A percentile compares a stretch with the other conserved stretches of the same genome.
Conservation (phyloP, 257 asterid genomes). For the Lantana camara region DNA sequence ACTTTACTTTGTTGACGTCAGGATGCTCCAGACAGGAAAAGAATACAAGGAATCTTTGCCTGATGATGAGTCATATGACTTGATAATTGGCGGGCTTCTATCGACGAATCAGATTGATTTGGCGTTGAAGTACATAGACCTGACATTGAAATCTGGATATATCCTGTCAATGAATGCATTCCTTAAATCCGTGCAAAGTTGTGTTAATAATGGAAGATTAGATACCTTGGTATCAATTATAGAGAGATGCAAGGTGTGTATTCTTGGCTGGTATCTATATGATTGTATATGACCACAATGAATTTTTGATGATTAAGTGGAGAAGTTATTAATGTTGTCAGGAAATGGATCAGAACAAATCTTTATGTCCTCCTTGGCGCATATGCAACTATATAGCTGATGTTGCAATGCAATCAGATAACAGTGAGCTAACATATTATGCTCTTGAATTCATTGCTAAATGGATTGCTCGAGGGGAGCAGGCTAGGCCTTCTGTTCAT, state of each 20-base stretch:
- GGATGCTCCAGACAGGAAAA: slow-evolving; percentile 82
- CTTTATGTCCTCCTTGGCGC: slow-evolving; percentile 67
- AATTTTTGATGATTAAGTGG: slow-evolving; percentile 17
- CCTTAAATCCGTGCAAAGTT: slow-evolving; percentile 49
- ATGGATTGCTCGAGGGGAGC: slow-evolving; percentile 78
- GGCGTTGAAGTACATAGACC: slow-evolving; percentile 67
- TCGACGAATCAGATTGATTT: slow-evolving; percentile 49
- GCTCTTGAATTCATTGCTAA: slow-evolving; percentile 78
- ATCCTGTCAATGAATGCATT: slow-evolving; percentile 60
- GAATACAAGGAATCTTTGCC: slow-evolving; percentile 74
- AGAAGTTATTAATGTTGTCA: slow-evolving; percentile 38
- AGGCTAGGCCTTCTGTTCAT: slow-evolving; percentile 52
- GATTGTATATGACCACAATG: slow-evolving; percentile 5
- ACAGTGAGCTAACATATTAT: slow-evolving; percentile 57
- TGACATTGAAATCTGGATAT: slow-evolving; percentile 62
- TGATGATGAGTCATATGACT: slow-evolving; percentile 83
- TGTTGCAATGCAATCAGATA: slow-evolving; percentile 65
- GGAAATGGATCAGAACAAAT: slow-evolving; percentile 90
- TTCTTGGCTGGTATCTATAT: slow-evolving; percentile 18
- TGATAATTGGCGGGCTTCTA: slow-evolving; percentile 65
- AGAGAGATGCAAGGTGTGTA: slow-evolving; percentile 87
- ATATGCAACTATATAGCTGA: slow-evolving; percentile 74
- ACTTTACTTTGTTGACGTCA: slow-evolving; percentile 46
- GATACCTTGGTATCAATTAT: slow-evolving; percentile 72
- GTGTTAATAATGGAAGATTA: slow-evolving; percentile 54